Conservation (phyloP, 1,284 basidiomycete species). For the Sporisorium exsertum region DNA sequence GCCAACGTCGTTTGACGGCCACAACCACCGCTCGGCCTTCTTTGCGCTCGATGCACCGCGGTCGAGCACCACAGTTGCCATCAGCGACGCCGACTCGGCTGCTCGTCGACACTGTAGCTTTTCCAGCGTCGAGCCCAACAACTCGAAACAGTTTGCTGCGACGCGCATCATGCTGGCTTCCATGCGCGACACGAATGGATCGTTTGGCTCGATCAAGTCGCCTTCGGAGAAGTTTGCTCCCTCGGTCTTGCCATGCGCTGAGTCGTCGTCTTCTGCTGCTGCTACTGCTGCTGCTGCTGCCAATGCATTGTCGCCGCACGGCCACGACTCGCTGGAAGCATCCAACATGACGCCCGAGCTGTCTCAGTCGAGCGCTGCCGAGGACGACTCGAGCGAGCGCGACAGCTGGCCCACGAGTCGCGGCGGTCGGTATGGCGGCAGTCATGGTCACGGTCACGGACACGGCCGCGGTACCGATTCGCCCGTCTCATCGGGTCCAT, state of each 20-base stretch:
- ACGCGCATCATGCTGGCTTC: constrained; percentile 26
- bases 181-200: constrained; percentile 14
- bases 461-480: constrained; percentile 8
- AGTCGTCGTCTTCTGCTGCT: constrained; percentile 1
- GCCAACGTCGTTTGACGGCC: constrained; percentile 22
- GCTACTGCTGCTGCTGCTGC: too few species aligned
- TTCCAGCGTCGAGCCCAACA: constrained; percentile 43
- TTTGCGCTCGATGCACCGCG: constrained; percentile 26
- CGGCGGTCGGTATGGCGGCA: constrained; percentile 6
- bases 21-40: constrained; percentile 37
- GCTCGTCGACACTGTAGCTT: constrained; percentile 52
- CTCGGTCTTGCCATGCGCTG: neutral
- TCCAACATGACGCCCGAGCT: constrained; percentile 29
- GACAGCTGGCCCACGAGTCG: constrained; percentile 58
- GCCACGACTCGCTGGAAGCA: constrained; percentile 13
- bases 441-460: neutral
- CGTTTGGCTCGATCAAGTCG: constrained; percentile 10
- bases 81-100: constrained; percentile 12
- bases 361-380: constrained; percentile 18
- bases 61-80: neutral
- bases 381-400: constrained; percentile 45
- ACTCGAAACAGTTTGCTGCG: constrained; percentile 25
- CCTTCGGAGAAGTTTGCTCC: constrained; percentile 8
- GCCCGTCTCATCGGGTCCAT: constrained; percentile 20
- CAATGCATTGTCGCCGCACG: neutral